A percentile compares a stretch with the other conserved stretches of the same genome.
These are phyloP conservation scores for Peronosclerospora sorghi DNA, from an alignment of 352 stramenopile genomes.

Conservation along the genomic window DNA sequence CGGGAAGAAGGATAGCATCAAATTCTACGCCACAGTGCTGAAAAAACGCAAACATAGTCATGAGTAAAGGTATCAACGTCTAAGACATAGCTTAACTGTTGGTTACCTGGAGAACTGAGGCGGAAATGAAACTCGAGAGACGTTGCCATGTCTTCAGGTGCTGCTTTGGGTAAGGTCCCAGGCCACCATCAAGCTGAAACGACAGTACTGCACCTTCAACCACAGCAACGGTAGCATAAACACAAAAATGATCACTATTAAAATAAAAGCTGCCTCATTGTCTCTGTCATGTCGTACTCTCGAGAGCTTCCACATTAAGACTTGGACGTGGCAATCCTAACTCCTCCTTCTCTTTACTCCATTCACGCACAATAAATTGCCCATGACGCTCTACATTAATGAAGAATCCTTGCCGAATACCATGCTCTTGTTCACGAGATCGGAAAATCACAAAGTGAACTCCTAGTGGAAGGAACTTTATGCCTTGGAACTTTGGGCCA, in stretches of 20 bases:
- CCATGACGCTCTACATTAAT: slow-evolving; percentile 41
- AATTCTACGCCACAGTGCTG: slow-evolving; percentile 61
- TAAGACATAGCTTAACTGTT: neutral
- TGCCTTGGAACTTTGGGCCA: slow-evolving; percentile 61
- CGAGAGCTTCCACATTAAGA: slow-evolving; percentile 58
- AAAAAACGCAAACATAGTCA: neutral
- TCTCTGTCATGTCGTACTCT: slow-evolving; percentile 30
- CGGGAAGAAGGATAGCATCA: slow-evolving; percentile 53
- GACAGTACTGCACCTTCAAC: slow-evolving; percentile 42
- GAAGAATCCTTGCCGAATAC: slow-evolving; percentile 79
- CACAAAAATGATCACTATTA: neutral
- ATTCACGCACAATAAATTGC: slow-evolving; percentile 68
- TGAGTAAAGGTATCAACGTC: neutral
- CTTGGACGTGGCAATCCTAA: slow-evolving; percentile 37
- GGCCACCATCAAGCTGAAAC: slow-evolving; percentile 72
- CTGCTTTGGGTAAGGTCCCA: slow-evolving; percentile 72
- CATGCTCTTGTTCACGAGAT: slow-evolving; percentile 62
- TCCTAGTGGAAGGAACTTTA: slow-evolving; percentile 77
- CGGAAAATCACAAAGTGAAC: slow-evolving; percentile 79
- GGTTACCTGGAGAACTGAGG: slow-evolving; percentile 40
- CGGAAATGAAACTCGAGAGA: slow-evolving; percentile 58
- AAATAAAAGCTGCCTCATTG: neutral
- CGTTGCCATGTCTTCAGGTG: slow-evolving; percentile 60
- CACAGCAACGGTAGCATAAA: neutral
- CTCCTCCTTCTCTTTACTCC: slow-evolving; percentile 70